Evolutionary conservation across 106 monocot genomes (phyloP).

Genomic region (Allium fistulosum): DNA sequence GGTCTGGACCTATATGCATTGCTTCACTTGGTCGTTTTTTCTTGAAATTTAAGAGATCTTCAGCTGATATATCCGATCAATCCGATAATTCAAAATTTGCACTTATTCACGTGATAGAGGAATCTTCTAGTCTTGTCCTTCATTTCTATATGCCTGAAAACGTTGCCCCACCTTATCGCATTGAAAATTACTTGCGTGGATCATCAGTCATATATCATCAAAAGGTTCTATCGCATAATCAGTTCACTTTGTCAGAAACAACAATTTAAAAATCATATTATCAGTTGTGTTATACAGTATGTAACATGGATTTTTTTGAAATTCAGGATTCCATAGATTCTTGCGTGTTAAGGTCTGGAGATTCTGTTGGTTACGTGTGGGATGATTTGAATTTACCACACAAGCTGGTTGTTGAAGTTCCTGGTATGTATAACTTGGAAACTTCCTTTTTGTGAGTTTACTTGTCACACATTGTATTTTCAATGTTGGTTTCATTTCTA

Average conservation of each 20-base stretch:
- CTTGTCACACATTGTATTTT: not conserved
- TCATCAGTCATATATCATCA: constrained; percentile 61
- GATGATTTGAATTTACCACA: constrained; percentile 82
- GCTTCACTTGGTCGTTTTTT: constrained; percentile 84
- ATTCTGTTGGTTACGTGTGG: constrained; percentile 68
- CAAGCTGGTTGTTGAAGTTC: constrained; percentile 65
- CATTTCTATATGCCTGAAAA: constrained; percentile 50
- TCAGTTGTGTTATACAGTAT: not conserved
- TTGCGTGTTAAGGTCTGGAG: constrained; percentile 45
- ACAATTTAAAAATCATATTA: not conserved
- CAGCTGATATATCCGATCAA: constrained; percentile 1
- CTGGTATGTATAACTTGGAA: constrained; percentile 30
- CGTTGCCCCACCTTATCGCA: constrained; percentile 59
- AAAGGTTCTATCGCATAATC: constrained; percentile 41
- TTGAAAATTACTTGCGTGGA: constrained; percentile 59
- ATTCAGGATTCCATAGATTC: constrained; percentile 46
- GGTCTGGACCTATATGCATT: constrained; percentile 90
- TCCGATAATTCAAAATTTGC: constrained; percentile 28
- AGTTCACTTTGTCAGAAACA: constrained; percentile 1
- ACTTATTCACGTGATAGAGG: constrained; percentile 50
- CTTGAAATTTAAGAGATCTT: constrained; percentile 58
- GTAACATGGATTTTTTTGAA: not conserved
- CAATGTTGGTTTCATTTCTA: not conserved
- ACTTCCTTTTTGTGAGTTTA: not conserved
- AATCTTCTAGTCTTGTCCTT: constrained; percentile 56